Evolutionary conservation across 1,284 basidiomycete genomes (phyloP).

Genomic region (Microbotryum intermedium): DNA sequence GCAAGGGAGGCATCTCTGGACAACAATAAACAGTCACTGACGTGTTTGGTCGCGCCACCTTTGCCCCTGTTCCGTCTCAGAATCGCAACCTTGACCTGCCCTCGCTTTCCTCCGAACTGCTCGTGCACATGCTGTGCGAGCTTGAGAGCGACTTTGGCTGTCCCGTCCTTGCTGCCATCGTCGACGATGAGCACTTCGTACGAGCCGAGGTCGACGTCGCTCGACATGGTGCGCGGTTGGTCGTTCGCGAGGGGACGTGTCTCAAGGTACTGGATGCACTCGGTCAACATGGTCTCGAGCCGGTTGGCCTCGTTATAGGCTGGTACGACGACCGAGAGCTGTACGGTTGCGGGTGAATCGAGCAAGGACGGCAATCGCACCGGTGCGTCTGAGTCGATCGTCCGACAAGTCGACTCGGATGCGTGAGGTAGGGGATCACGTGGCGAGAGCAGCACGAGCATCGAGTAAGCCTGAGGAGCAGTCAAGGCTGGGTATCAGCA

Average conservation of each 20-base stretch:
- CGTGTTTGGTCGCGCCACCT: slow-evolving; percentile 83
- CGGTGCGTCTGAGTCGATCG: not conserved
- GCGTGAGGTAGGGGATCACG: not conserved
- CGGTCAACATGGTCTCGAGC: slow-evolving; percentile 69
- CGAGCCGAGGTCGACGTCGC: slow-evolving; percentile 6
- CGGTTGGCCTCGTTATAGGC: slow-evolving; percentile 80
- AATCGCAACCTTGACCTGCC: slow-evolving; percentile 61
- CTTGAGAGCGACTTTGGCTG: slow-evolving; percentile 55
- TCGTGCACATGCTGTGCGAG: slow-evolving; percentile 52
- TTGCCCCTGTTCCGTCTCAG: slow-evolving; percentile 77
- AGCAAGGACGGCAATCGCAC: slow-evolving; percentile 38
- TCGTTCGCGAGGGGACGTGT: slow-evolving; percentile 45
- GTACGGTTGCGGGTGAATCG: slow-evolving; percentile 27
- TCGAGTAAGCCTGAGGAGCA: slow-evolving; percentile 10
- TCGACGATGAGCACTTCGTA: slow-evolving; percentile 81
- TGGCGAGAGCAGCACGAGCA: slow-evolving; percentile 19
- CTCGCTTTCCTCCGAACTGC: slow-evolving; percentile 38
- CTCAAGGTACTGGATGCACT: slow-evolving; percentile 50
- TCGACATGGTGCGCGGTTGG: slow-evolving; percentile 6
- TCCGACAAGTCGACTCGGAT: slow-evolving; percentile 18
- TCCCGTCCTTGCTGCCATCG: slow-evolving; percentile 75
- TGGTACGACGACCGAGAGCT: slow-evolving; percentile 70
- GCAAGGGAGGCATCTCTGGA: not conserved
- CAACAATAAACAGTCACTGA: slow-evolving; percentile 27
- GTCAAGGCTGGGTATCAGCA: not conserved